These are phyloP conservation scores for Eucalyptus brandiana DNA, from an alignment of 345 rosid genomes.

Conservation along the genomic window DNA sequence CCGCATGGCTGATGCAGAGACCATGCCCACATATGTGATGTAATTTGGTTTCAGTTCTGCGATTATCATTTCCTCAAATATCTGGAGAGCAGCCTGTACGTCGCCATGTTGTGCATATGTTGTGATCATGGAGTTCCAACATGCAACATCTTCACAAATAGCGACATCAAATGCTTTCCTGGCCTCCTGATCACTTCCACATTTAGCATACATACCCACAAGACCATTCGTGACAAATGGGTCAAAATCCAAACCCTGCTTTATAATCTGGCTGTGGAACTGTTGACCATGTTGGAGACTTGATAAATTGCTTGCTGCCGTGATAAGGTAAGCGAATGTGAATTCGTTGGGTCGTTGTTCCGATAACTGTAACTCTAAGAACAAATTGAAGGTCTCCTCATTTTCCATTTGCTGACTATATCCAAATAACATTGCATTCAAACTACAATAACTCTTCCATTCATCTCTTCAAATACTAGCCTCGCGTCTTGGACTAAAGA, in stretches of 20 bases:
- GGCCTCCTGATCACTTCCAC: conserved; percentile 50
- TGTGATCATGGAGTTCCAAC: conserved; percentile 67
- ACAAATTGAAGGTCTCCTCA: conserved; percentile 57
- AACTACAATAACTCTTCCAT: conserved; percentile 52
- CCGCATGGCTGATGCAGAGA: conserved; percentile 69
- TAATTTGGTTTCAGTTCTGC: conserved; percentile 47
- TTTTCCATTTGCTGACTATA: conserved; percentile 45
- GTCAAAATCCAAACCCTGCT: conserved; percentile 32
- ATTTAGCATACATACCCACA: conserved; percentile 67
- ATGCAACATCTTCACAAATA: conserved; percentile 28
- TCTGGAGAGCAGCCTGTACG: conserved; percentile 34
- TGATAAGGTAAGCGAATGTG: conserved; percentile 50
- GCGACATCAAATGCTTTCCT: conserved; percentile 23
- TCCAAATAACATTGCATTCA: conserved; percentile 68
- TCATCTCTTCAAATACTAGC: conserved; percentile 48
- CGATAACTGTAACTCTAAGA: conserved; percentile 31
- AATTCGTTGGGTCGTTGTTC: conserved; percentile 40
- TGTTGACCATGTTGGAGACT: conserved; percentile 54
- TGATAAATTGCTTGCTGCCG: conserved; percentile 50
- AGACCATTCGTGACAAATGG: conserved; percentile 43
- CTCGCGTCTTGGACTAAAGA: conserved; percentile 42
- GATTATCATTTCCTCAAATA: conserved; percentile 35
- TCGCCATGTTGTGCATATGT: conserved; percentile 61
- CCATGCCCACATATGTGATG: conserved; percentile 51
- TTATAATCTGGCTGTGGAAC: conserved; percentile 44